These are phyloP conservation scores for Asclepias syriaca DNA, from an alignment of 257 asterid species.

Conservation along the genomic window DNA sequence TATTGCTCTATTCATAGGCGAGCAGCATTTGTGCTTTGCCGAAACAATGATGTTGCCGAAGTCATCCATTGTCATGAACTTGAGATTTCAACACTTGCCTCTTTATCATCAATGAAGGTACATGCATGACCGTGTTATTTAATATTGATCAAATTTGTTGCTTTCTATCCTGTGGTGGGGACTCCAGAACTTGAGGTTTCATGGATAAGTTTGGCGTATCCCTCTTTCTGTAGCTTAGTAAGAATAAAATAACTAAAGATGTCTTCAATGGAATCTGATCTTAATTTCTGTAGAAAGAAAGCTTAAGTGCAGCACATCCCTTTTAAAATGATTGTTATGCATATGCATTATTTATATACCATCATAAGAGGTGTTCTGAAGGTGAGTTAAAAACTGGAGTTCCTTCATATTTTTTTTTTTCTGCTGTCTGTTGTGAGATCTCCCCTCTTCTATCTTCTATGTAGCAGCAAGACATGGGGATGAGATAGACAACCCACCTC, in stretches of 20 bases:
- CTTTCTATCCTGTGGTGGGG: not conserved
- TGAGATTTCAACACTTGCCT: constrained; percentile 79
- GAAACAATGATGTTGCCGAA: constrained; percentile 38
- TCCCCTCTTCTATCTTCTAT: not conserved
- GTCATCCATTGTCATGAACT: constrained; percentile 45
- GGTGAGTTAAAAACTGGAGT: not conserved
- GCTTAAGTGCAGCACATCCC: not conserved
- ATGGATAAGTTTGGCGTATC: not conserved
- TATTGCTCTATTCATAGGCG: constrained; percentile 37
- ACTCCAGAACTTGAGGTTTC: not conserved
- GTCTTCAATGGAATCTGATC: not conserved
- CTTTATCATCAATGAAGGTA: constrained; percentile 65
- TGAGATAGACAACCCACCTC: not conserved
- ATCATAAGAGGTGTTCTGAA: not conserved
- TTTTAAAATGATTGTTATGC: not conserved
- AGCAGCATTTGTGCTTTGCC: constrained; percentile 70
- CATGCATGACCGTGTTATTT: constrained; percentile 8
- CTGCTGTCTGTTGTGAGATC: not conserved
- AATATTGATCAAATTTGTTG: not conserved
- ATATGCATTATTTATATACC: not conserved
- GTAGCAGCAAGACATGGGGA: not conserved
- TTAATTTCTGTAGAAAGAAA: not conserved
- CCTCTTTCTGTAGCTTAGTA: not conserved
- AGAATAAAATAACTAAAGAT: not conserved
- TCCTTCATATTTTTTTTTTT: not conserved